Percentiles rank a stretch among this genome's conserved stretches.
Conservation (phyloP, 2,329 filamentous ascomycete species). For the Cladosporium sp. region DNA sequence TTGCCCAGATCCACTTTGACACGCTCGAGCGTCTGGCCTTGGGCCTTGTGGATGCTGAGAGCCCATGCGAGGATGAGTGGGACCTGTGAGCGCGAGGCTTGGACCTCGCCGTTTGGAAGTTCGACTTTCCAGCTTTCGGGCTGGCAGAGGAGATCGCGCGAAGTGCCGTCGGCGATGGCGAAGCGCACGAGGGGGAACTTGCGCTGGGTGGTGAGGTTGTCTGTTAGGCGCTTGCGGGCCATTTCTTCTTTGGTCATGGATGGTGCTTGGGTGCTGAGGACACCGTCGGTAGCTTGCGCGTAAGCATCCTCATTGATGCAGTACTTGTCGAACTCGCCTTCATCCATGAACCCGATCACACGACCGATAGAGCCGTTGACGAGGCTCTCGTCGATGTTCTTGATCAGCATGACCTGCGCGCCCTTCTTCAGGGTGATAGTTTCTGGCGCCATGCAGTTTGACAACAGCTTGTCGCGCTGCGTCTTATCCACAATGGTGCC, state of each 20-base stretch:
- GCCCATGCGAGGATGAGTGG: constrained; percentile 97
- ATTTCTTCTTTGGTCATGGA: constrained; percentile 35
- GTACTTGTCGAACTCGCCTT: constrained; percentile 48
- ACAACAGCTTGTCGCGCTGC: constrained; percentile 73
- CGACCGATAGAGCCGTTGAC: constrained; percentile 94
- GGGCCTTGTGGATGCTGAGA: constrained; percentile 95
- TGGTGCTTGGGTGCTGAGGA: constrained; percentile 31
- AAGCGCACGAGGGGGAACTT: constrained; percentile 87
- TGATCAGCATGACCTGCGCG: constrained; percentile 99
- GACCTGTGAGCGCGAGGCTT: constrained; percentile 74
- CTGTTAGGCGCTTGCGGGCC: constrained; percentile 55
- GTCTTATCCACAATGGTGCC: constrained; percentile 67
- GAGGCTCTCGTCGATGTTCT: constrained; percentile 91
- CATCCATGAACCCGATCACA: constrained; percentile 77
- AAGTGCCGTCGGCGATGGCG: constrained; percentile 73
- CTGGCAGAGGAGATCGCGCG: constrained; percentile 75
- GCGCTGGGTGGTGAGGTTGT: constrained; percentile 51
- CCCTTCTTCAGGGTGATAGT: constrained; percentile 80
- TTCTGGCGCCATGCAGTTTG: constrained; percentile 92
- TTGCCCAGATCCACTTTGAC: constrained; percentile 92
- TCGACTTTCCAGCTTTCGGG: constrained; percentile 96
- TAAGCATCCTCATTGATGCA: constrained; percentile 33
- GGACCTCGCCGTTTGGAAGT: constrained; percentile 89
- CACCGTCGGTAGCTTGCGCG: constrained; percentile 33
- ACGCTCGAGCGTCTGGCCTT: constrained; percentile 88